Evolutionary conservation across 2,329 filamentous ascomycete genomes (phyloP), one percentile per base, ranked within the genome.

Genomic region (Xylaria sp.): DNA sequence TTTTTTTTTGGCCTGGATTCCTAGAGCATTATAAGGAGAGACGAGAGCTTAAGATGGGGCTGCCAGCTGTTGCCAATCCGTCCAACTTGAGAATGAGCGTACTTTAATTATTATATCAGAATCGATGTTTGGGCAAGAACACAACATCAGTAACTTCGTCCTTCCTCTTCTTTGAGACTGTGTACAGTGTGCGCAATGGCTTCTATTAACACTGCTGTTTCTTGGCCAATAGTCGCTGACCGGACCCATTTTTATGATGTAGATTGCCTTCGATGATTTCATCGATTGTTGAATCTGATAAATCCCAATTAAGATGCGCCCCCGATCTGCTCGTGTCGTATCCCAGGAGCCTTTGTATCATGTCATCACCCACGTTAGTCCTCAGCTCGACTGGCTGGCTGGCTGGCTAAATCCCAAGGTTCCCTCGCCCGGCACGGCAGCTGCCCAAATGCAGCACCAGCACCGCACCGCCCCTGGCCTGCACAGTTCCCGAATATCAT

Each of bases 261-360:
- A 69, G 70, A 73, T 73, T 63, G 53, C 10, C 28, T 18, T 50
- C 58, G 39, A 73, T 75, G 74, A 75, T 75, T 75, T 74, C 71
- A 76, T 76, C 62, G n/a, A 63, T 66, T 65, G n/a, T 20, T 1
- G 36, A 18, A 39, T 4, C 1, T 5, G 13, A 30, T 36, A 45
- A 7, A 36, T 45, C 34, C 53, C 39, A 30, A 25, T 9, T 50
- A 34, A 39, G 34, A 63, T 63, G 13, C 9, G 41, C 41, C n/a
- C 34, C n/a, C 41, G n/a, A 45, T 23, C n/a, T 15, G 41, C 20
- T 56, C 34, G 20, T 18, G 10, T 20, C n/a, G n/a, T n/a, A n/a
- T n/a, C n/a, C 50, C 28, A 53, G 28, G 30, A 28, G 13, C 23
- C 9, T 41, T 39, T 55, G 28, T 48, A 52, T 34, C 53, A 52